Evolutionary conservation across 192 early-diverging fungal species (phyloP), one percentile per base, ranked within the genome.

Genomic region (Coemansia asiatica): DNA sequence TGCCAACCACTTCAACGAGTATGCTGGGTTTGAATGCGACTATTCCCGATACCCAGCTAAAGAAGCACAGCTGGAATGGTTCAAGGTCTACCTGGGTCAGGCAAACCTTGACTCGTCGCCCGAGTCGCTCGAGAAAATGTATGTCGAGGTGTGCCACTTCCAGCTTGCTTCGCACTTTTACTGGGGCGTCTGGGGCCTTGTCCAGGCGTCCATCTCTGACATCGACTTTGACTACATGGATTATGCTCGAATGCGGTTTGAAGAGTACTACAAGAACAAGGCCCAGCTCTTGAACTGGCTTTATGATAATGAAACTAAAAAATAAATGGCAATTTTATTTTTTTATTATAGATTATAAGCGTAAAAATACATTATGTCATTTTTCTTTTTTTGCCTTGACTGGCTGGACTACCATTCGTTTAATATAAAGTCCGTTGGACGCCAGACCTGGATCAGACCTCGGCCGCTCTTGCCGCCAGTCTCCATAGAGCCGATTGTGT

Each of bases 21-120:
- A 87, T 71, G 92, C 90, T n/a, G 93, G 94, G 5, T 98, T 97
- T 72, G 96, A 98, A 61, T 98, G 96, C 79, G 91, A 98, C 55
- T 98, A 92, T 64, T 74, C 67, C 44, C 84, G 88, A 56, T 96
- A 96, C 66, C 96, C 96, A 2, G 51, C 68, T 35, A 86, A 89
- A 63, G 76, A 79, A 3, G 73, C 82, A 31, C 95, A 98, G 81
- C 51, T 83, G 21, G 51, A 71, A 40, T 98, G 93, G 93, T 83
- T 95, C 57, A 84, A 81, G 38, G 69, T 77, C 23, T 98, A 98
- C 58, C 67, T 98, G 56, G 72, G 70, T 6, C 67, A 61, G 2
- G 57, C 55, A 18, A 56, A 66, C 35, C 38, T 71, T n/a, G 76
- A 87, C 69, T 72, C 76, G 40, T 51, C 50, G 19, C 36, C 68